Percentiles rank a stretch among this genome's conserved stretches.
phyloP scores from a whole-genome alignment of 2,329 filamentous ascomycete genomes.

The Tolypocladium inflatum region DNA sequence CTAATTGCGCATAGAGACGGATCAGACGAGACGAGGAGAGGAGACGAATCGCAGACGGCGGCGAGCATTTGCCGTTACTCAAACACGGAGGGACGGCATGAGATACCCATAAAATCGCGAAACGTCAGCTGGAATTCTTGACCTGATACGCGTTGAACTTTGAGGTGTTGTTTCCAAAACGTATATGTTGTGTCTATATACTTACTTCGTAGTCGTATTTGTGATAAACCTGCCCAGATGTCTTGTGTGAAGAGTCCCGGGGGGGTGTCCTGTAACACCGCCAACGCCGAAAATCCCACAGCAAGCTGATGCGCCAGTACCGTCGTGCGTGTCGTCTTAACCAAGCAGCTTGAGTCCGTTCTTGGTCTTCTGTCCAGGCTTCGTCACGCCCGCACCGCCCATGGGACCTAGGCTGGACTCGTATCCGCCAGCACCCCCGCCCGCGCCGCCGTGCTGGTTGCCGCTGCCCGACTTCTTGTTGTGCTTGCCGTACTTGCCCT shows the following conservation, averaged over 20 bases:
- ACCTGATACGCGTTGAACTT: not conserved
- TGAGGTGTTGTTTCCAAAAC: not conserved
- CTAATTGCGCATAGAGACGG: not conserved
- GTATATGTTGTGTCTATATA: not conserved
- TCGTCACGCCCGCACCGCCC: conserved; percentile 43
- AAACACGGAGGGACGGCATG: not conserved
- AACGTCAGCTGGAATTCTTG: not conserved
- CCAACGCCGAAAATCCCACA: not conserved
- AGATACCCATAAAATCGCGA: not conserved
- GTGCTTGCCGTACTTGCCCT: conserved; percentile 28
- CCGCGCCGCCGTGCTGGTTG: conserved; percentile 5
- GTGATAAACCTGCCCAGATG: not conserved
- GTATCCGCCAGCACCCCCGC: conserved; percentile 25
- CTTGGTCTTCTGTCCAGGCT: conserved; percentile 59
- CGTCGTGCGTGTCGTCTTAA: conserved; percentile 16
- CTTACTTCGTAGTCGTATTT: not conserved
- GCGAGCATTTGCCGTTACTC: not conserved
- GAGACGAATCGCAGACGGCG: not conserved
- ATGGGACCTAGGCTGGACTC: conserved; percentile 42
- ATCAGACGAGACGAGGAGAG: not conserved
- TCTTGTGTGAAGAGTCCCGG: not conserved
- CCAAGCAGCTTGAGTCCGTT: conserved; percentile 53
- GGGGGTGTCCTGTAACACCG: not conserved
- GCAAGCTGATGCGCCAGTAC: not conserved
- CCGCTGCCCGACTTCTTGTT: conserved; percentile 19